A percentile compares a stretch with the other conserved stretches of the same genome.
Evolutionary conservation across 2,329 filamentous ascomycete genomes (phyloP).

Genomic region (Bipolaris gigantea): DNA sequence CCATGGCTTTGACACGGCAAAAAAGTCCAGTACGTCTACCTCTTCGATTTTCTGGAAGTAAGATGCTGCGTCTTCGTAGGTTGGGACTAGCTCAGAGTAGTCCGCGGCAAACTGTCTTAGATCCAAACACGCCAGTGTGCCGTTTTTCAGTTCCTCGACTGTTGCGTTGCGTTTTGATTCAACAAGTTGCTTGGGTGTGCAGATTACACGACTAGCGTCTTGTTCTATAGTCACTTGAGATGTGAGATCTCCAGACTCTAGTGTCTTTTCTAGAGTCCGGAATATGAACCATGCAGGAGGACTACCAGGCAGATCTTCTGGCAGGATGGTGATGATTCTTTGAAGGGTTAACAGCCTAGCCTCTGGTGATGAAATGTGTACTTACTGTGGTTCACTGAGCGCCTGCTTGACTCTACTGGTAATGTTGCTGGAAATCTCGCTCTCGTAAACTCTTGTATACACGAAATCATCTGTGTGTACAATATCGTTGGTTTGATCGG

Average conservation of each 20-base stretch:
- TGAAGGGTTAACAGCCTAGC: not conserved
- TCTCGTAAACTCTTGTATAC: conserved; percentile 16
- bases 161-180: conserved; percentile 21
- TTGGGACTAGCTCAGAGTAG: conserved; percentile 21
- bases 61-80: conserved; percentile 17
- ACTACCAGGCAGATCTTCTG: conserved; percentile 22
- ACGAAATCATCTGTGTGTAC: conserved; percentile 22
- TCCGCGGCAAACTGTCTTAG: conserved; percentile 21
- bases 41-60: conserved; percentile 14
- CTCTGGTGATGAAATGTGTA: not conserved
- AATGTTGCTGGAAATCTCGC: not conserved
- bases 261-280: conserved; percentile 12
- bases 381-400: conserved; percentile 21
- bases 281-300: conserved; percentile 33
- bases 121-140: conserved; percentile 26
- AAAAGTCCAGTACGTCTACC: conserved; percentile 17
- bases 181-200: conserved; percentile 27
- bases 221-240: conserved; percentile 22
- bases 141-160: conserved; percentile 22
- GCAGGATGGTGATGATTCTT: conserved; percentile 20
- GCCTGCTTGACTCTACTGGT: conserved; percentile 12
- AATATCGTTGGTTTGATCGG: conserved; percentile 14
- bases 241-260: conserved; percentile 8
- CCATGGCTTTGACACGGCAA: conserved; percentile 33
- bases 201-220: conserved; percentile 15